These are phyloP conservation scores for Microsporum canis DNA, from an alignment of 2,329 filamentous ascomycete species.

Conservation along the genomic window DNA sequence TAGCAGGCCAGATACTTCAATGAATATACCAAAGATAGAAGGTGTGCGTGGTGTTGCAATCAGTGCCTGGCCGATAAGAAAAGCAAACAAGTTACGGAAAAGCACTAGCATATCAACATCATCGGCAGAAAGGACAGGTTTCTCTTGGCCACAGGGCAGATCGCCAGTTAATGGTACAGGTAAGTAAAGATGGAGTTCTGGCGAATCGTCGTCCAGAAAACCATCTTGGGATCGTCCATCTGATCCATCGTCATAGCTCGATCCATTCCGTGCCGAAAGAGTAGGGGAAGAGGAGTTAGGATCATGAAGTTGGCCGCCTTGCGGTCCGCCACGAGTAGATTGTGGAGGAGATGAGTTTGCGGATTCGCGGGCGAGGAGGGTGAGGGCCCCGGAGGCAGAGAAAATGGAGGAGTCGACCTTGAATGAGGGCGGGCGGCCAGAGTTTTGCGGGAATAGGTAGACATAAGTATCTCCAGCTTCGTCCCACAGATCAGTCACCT, in stretches of 20 bases:
- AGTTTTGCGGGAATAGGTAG: constrained; percentile 49
- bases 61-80: constrained; percentile 50
- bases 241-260: constrained; percentile 33
- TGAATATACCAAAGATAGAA: constrained; percentile 49
- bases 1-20: constrained; percentile 48
- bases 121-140: constrained; percentile 28
- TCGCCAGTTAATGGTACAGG: constrained; percentile 47
- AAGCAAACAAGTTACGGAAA: constrained; percentile 54
- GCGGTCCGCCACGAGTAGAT: constrained; percentile 16
- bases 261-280: constrained; percentile 20
- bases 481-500: constrained; percentile 47
- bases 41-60: constrained; percentile 46
- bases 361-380: constrained; percentile 44
- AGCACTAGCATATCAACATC: constrained; percentile 48
- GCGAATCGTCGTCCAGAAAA: constrained; percentile 36
- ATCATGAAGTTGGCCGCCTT: constrained; percentile 15
- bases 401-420: constrained; percentile 49
- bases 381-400: constrained; percentile 45
- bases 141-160: constrained; percentile 22
- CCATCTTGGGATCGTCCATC: constrained; percentile 40
- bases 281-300: constrained; percentile 17
- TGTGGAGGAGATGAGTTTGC: constrained; percentile 34
- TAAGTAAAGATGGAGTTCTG: constrained; percentile 47
- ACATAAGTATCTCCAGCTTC: constrained; percentile 51
- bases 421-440: constrained; percentile 49